phyloP scores from a whole-genome alignment of 768 basidiomycete species.

The Dioszegia crocea region DNA sequence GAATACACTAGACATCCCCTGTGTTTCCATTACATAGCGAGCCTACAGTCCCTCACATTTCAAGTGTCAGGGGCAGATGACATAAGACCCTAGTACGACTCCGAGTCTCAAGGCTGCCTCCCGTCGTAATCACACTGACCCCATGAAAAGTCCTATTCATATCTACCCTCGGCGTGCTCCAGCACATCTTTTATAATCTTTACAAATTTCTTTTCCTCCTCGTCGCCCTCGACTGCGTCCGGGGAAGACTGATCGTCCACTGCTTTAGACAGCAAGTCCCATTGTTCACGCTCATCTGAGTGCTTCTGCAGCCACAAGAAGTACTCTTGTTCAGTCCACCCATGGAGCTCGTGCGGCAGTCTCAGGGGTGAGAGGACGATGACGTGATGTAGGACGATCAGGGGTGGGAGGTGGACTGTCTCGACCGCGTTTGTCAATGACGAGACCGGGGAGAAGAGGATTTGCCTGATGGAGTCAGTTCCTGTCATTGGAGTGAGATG shows the following conservation, averaged over 20 bases:
- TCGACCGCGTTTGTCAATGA: slow-evolving; percentile 62
- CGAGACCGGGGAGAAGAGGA: slow-evolving; percentile 81
- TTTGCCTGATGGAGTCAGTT: slow-evolving; percentile 57
- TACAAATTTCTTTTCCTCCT: slow-evolving; percentile 60
- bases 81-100: too few species aligned
- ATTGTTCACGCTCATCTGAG: slow-evolving; percentile 65
- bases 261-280: slow-evolving; percentile 73
- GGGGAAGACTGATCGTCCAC: slow-evolving; percentile 55
- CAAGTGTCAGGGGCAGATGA: too few species aligned
- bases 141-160: not conserved
- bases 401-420: slow-evolving; percentile 73
- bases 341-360: slow-evolving; percentile 81
- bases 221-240: slow-evolving; percentile 52
- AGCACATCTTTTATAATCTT: slow-evolving; percentile 67
- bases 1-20: too few species aligned
- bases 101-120: too few species aligned
- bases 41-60: too few species aligned
- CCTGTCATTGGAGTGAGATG: not conserved
- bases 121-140: not conserved
- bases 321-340: slow-evolving; percentile 95
- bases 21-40: too few species aligned
- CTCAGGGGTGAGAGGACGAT: slow-evolving; percentile 73
- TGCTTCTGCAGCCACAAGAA: slow-evolving; percentile 95
- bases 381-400: slow-evolving; percentile 81
- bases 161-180: slow-evolving; percentile 48